Conservation (phyloP, 2,329 filamentous ascomycete species). For the Herpomyces periplanetae region DNA sequence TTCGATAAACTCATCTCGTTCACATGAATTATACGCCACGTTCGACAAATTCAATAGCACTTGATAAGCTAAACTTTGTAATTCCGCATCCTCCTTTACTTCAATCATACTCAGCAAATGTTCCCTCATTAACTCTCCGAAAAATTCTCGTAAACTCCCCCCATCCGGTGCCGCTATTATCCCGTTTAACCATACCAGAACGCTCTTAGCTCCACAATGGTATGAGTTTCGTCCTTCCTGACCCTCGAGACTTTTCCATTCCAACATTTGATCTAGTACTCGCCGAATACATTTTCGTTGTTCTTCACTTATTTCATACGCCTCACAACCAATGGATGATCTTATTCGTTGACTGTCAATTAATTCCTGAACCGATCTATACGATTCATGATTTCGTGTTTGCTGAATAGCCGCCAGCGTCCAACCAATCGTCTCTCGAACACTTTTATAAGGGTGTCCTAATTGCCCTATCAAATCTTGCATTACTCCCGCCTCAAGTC, state of each 20-base stretch:
- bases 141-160: slow-evolving; percentile 58
- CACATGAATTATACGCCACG: slow-evolving; percentile 53
- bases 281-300: slow-evolving; percentile 29
- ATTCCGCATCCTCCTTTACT: slow-evolving; percentile 83
- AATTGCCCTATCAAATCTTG: slow-evolving; percentile 63
- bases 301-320: slow-evolving; percentile 37
- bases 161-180: slow-evolving; percentile 74
- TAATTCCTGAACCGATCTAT: slow-evolving; percentile 32
- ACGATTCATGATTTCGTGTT: slow-evolving; percentile 74
- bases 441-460: slow-evolving; percentile 88
- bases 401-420: slow-evolving; percentile 61
- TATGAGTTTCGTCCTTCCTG: slow-evolving; percentile 80
- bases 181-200: slow-evolving; percentile 70
- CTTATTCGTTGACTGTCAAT: slow-evolving; percentile 35
- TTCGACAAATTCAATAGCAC: slow-evolving; percentile 90
- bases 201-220: slow-evolving; percentile 79
- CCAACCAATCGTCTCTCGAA: slow-evolving; percentile 68
- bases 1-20: slow-evolving; percentile 46
- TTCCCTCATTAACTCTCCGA: slow-evolving; percentile 54
- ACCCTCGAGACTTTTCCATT: slow-evolving; percentile 56
- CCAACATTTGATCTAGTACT: slow-evolving; percentile 39
- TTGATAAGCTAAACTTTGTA: slow-evolving; percentile 74
- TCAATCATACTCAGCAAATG: slow-evolving; percentile 98
- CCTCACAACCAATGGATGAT: slow-evolving; percentile 45
- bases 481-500: slow-evolving; percentile 47